These are phyloP conservation scores for Yarrowia keelungensis DNA, from an alignment of 805 yeast genomes.

Conservation along the genomic window DNA sequence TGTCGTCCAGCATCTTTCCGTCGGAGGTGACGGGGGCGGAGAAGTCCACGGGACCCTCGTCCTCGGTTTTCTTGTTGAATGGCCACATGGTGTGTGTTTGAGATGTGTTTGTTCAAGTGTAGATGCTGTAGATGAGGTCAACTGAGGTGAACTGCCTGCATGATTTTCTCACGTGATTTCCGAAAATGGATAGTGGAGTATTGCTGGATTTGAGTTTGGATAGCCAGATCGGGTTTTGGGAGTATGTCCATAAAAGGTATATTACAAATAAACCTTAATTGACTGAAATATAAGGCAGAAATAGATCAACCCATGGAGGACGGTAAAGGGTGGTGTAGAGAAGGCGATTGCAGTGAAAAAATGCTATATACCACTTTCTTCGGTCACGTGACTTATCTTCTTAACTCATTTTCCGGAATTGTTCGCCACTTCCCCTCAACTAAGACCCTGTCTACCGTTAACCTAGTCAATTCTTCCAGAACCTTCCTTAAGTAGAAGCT, in stretches of 20 bases:
- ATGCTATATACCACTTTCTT: too few relatives aligned
- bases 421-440: background rate
- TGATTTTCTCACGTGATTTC: background rate
- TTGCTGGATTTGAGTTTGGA: background rate
- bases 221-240: too few relatives aligned
- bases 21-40: constrained; percentile 9
- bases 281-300: background rate
- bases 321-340: too few relatives aligned
- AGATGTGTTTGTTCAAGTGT: background rate
- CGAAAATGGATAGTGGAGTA: background rate
- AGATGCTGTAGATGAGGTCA: constrained; percentile 6
- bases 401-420: too few relatives aligned
- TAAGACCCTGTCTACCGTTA: background rate
- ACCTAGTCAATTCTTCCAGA: constrained; percentile 13
- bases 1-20: constrained; percentile 18
- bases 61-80: constrained; percentile 9
- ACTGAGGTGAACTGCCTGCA: constrained; percentile 23
- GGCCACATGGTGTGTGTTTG: constrained; percentile 20
- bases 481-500: constrained; percentile 4
- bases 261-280: background rate
- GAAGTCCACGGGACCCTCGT: constrained; percentile 24
- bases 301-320: too few relatives aligned
- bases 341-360: too few relatives aligned
- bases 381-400: too few relatives aligned
- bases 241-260: too few relatives aligned